Evolutionary conservation across 2,329 filamentous ascomycete genomes (phyloP).

Genomic region (Penicillium capsulatum): DNA sequence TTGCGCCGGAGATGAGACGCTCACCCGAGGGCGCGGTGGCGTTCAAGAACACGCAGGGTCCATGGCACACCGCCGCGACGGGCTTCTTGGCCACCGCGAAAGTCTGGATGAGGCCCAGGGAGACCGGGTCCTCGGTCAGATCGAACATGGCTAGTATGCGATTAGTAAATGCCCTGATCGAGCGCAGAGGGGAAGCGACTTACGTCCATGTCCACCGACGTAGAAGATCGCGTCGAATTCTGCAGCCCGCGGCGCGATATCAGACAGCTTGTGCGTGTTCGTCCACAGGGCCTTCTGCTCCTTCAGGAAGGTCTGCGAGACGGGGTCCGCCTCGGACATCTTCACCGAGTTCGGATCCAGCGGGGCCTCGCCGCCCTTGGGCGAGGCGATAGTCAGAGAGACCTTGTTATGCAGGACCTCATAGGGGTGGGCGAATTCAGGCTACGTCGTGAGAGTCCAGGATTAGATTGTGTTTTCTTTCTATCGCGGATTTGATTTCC

Average conservation of each 20-base stretch:
- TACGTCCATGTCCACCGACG: slow-evolving; percentile 57
- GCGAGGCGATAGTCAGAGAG: slow-evolving; percentile 57
- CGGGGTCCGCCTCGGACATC: slow-evolving; percentile 51
- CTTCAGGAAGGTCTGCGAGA: slow-evolving; percentile 51
- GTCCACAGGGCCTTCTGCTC: slow-evolving; percentile 60
- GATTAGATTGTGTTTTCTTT: background rate
- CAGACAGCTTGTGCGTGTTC: slow-evolving; percentile 56
- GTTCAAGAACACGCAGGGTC: slow-evolving; percentile 44
- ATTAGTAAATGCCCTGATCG: background rate
- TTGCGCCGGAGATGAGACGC: slow-evolving; percentile 39
- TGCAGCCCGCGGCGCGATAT: slow-evolving; percentile 53
- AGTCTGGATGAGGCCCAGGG: slow-evolving; percentile 44
- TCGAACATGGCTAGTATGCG: slow-evolving; percentile 47
- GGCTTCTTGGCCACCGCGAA: slow-evolving; percentile 49
- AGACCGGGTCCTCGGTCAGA: slow-evolving; percentile 41
- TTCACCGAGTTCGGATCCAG: slow-evolving; percentile 58
- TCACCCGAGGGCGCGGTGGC: slow-evolving; percentile 43
- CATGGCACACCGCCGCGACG: slow-evolving; percentile 50
- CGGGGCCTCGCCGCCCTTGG: slow-evolving; percentile 58
- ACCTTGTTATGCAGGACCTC: slow-evolving; percentile 53
- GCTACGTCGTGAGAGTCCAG: slow-evolving; percentile 30
- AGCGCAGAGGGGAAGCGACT: slow-evolving; percentile 18
- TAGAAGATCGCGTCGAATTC: slow-evolving; percentile 64
- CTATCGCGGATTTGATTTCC: too few relatives aligned
- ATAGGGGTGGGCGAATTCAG: slow-evolving; percentile 62